These are phyloP conservation scores for Bromus sterilis DNA, from an alignment of 176 grass and related monocot species.

Conservation along the genomic window DNA sequence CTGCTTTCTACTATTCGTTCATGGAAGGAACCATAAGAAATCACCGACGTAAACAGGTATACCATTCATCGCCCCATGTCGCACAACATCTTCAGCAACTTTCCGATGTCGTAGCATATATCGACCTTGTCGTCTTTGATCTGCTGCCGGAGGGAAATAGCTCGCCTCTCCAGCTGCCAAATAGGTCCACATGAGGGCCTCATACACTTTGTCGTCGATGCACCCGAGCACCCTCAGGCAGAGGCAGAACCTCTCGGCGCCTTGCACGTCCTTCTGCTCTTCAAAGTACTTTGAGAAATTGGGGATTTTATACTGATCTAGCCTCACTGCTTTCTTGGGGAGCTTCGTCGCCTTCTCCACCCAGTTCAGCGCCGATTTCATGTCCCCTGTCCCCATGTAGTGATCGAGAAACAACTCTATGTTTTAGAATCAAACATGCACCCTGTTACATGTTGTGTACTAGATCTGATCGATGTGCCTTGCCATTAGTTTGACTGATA, in stretches of 20 bases:
- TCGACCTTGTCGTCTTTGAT: conserved; percentile 54
- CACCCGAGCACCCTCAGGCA: conserved; percentile 34
- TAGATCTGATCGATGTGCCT: no score
- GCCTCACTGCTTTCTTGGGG: conserved; percentile 37
- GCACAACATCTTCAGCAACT: conserved; percentile 39
- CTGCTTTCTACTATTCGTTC: not conserved
- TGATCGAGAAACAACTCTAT: conserved; percentile 56
- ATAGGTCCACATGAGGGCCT: conserved; percentile 38
- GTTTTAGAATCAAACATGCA: conserved; percentile 37
- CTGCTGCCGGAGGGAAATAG: conserved; percentile 22
- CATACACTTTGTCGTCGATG: conserved; percentile 44
- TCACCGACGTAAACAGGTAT: no score
- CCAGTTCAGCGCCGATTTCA: conserved; percentile 46
- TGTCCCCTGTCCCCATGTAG: conserved; percentile 33
- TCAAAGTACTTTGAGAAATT: conserved; percentile 51
- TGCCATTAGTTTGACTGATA: no score
- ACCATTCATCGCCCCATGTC: conserved; percentile 25
- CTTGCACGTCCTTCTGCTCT: conserved; percentile 48
- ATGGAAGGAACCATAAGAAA: not conserved
- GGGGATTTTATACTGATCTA: conserved; percentile 40
- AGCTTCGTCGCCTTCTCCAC: conserved; percentile 39
- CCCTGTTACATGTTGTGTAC: no score
- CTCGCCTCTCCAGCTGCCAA: conserved; percentile 27
- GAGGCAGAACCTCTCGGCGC: conserved; percentile 32
- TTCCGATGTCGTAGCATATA: conserved; percentile 35